Evolutionary conservation across 2,329 filamentous ascomycete genomes (phyloP).

Genomic region (Huntiella moniliformis): DNA sequence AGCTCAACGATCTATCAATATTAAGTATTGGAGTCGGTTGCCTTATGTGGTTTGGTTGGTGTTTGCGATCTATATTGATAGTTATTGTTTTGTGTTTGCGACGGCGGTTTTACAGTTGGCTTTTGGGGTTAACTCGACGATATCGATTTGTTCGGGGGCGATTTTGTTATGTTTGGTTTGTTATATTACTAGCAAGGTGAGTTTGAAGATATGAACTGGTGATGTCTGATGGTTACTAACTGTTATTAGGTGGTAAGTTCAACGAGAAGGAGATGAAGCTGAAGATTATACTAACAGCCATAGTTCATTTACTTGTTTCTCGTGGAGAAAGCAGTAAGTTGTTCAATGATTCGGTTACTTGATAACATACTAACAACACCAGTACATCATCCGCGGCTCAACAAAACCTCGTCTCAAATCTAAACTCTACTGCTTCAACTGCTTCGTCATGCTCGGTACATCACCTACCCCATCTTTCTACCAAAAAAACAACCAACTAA

Average conservation of each 20-base stretch:
- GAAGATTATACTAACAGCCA: not conserved
- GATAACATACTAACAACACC: not conserved
- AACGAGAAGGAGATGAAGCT: not conserved
- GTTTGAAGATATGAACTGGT: slow-evolving; percentile 5
- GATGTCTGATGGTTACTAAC: not conserved
- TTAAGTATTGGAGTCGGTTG: slow-evolving; percentile 15
- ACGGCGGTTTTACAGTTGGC: slow-evolving; percentile 38
- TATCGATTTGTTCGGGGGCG: slow-evolving; percentile 33
- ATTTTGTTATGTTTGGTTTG: slow-evolving; percentile 42
- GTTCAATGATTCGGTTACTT: too few relatives aligned
- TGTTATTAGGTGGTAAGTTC: slow-evolving; percentile 7
- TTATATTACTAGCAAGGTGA: slow-evolving; percentile 44
- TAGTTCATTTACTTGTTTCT: slow-evolving; percentile 45
- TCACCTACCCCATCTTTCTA: not conserved
- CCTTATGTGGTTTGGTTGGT: slow-evolving; percentile 31
- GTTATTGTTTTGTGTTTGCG: slow-evolving; percentile 38
- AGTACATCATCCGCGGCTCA: slow-evolving; percentile 39
- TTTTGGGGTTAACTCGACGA: slow-evolving; percentile 33
- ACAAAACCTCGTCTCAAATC: slow-evolving; percentile 33
- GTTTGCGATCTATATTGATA: slow-evolving; percentile 40
- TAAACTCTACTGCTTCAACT: slow-evolving; percentile 42
- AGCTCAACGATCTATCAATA: slow-evolving; percentile 11
- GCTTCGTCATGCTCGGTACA: slow-evolving; percentile 29
- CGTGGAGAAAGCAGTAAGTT: slow-evolving; percentile 40
- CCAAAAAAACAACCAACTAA: not conserved